Evolutionary conservation across 768 basidiomycete genomes (phyloP), one percentile per base, ranked within the genome.

Genomic region (Suillus alpinus): DNA sequence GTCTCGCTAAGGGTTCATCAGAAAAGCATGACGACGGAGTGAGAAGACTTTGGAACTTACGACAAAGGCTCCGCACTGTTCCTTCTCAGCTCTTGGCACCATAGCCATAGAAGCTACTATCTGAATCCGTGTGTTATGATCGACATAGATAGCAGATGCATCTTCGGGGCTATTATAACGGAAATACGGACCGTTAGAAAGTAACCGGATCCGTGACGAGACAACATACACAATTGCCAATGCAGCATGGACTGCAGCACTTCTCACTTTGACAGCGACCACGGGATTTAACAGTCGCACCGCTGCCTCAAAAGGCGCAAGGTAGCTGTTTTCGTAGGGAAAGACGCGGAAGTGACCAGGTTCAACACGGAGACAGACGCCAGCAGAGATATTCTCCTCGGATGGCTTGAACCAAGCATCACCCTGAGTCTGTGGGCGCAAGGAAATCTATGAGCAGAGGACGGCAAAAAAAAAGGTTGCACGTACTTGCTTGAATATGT

Each of bases 51-150:
- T 10, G n/a, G 31, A 34, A 80, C 83, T 68, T 71, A 89, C 91
- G 57, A 94, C 81, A 71, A 95, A 95, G 13, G 94, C 94, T 20
- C 87, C 94, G 55, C 89, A 93, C 67, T 95, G 93, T 69, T 95
- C 93, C 77, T 94, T 95, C 70, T 95, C 91, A 7, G 92, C 92
- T 43, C 83, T 81, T 6, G 88, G 84, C 44, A 95, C 77, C 59
- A 83, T 80, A 57, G 70, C 67, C 65, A 95, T 85, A 16, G 83
- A 83, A 61, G 91, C 88, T 29, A 95, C 72, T 59, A 95, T 86
- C 73, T 95, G 94, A 57, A 95, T 95, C 6, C 92, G 88, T 1
- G 92, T 95, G 69, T 94, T 86, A 59, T 73, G 71, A 74, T 92
- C 90, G 62, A 95, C 81, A 66, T 86, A 86, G 63, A 92, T 84